Percentiles rank a stretch among this genome's conserved stretches.
Evolutionary conservation across 1,139 yeast species (phyloP).

Genomic region (Diutina rugosa): DNA sequence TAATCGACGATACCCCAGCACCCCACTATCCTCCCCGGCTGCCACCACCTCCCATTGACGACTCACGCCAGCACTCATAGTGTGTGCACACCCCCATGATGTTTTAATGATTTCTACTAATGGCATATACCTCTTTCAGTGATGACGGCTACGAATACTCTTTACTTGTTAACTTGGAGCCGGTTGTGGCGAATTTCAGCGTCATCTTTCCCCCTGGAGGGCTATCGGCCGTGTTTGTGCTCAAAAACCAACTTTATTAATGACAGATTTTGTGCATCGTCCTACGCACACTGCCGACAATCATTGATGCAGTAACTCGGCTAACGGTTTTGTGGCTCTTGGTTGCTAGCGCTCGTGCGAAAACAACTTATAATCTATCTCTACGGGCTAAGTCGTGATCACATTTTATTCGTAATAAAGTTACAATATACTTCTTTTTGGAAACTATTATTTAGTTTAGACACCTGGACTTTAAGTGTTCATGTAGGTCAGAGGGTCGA

Average conservation of each 20-base stretch:
- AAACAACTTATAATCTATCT: no score
- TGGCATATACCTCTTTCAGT: no score
- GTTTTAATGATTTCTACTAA: no score
- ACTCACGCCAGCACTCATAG: no score
- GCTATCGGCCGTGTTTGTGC: neutral
- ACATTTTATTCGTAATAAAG: neutral
- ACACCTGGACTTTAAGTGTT: slow-evolving; percentile 43
- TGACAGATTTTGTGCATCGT: neutral
- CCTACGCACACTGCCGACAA: neutral
- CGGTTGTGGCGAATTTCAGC: no score
- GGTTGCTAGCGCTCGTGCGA: no score
- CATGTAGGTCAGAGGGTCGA: slow-evolving; percentile 96
- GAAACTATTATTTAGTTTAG: neutral
- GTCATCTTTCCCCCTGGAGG: neutral
- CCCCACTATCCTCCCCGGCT: neutral
- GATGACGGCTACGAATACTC: no score
- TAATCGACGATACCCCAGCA: neutral
- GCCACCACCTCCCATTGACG: neutral
- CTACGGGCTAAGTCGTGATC: neutral
- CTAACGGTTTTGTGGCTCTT: neutral
- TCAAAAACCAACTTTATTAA: neutral
- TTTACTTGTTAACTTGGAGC: no score
- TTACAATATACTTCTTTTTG: neutral
- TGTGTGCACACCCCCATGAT: no score
- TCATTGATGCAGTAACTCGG: no score